A percentile compares a stretch with the other conserved stretches of the same genome.
Conservation (phyloP, 2,329 filamentous ascomycete genomes). For the Colletotrichum sp. region DNA sequence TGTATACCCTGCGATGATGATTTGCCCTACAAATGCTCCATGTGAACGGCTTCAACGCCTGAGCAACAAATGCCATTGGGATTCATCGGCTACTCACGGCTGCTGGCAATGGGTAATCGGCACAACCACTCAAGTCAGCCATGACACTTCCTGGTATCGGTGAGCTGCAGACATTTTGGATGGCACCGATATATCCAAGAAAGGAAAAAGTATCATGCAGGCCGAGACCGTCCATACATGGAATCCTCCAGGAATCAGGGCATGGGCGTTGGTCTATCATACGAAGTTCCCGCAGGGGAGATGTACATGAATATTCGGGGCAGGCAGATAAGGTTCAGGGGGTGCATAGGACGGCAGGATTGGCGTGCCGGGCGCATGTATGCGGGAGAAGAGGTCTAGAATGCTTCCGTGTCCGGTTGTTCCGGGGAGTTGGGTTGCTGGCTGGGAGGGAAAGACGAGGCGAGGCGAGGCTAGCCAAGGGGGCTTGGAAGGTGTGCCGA, state of each 20-base stretch:
- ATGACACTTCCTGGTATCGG: not conserved
- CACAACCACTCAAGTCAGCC: not conserved
- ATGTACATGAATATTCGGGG: not conserved
- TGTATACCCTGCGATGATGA: not conserved
- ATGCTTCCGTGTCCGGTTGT: not conserved
- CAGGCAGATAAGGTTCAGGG: not conserved
- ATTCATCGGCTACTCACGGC: not conserved
- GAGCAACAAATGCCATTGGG: not conserved
- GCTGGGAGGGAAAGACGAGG: not conserved
- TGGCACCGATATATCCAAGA: not conserved
- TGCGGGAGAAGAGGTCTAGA: not conserved
- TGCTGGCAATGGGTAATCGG: not conserved
- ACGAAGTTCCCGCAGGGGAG: not conserved
- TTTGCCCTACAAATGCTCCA: no score
- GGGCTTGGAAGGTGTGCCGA: not conserved
- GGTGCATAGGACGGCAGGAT: not conserved
- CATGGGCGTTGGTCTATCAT: not conserved
- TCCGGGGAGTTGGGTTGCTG: not conserved
- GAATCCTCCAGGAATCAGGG: not conserved
- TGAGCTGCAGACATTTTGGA: not conserved
- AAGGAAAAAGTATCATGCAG: not conserved
- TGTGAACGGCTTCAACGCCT: not conserved
- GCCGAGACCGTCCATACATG: not conserved
- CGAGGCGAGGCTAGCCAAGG: not conserved
- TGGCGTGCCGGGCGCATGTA: not conserved